These are phyloP conservation scores for Metschnikowia henanensis DNA, from an alignment of 805 yeast species.

Conservation along the genomic window DNA sequence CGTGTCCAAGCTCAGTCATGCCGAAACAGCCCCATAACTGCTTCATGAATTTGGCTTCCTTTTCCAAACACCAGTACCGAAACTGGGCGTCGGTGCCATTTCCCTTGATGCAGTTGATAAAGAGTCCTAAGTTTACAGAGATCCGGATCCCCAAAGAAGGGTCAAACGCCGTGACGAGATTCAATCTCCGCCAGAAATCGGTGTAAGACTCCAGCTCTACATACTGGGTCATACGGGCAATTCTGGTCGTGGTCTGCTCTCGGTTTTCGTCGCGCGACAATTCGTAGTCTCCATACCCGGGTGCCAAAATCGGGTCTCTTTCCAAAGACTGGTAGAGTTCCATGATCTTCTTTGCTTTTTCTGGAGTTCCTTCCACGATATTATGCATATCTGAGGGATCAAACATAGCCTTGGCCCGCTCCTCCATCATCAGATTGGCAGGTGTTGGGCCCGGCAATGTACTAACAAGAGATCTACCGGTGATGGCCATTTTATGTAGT, in stretches of 20 bases:
- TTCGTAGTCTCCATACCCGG: conserved; percentile 35
- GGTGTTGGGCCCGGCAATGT: conserved; percentile 34
- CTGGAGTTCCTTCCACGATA: conserved; percentile 41
- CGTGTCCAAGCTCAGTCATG: conserved; percentile 24
- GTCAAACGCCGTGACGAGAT: conserved; percentile 37
- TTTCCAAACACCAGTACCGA: conserved; percentile 36
- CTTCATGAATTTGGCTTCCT: conserved; percentile 34
- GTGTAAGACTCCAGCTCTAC: conserved; percentile 32
- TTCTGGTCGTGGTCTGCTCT: conserved; percentile 33
- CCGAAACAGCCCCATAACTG: conserved; percentile 28
- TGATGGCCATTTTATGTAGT: conserved; percentile 16
- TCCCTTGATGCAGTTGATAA: conserved; percentile 39
- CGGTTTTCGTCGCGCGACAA: conserved; percentile 29
- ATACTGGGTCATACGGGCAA: conserved; percentile 37
- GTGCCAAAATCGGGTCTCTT: conserved; percentile 37
- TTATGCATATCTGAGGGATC: conserved; percentile 41
- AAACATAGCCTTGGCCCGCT: conserved; percentile 32
- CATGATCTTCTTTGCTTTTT: conserved; percentile 31
- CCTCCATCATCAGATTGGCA: conserved; percentile 28
- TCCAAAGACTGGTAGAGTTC: conserved; percentile 35
- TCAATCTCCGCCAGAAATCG: conserved; percentile 35
- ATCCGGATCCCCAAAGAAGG: conserved; percentile 41
- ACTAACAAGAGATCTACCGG: conserved; percentile 24
- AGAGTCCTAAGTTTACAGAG: conserved; percentile 40
- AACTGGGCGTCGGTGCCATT: conserved; percentile 42